phyloP scores from a whole-genome alignment of 164 flowering plant genomes.

The Tetracentron sinense region DNA sequence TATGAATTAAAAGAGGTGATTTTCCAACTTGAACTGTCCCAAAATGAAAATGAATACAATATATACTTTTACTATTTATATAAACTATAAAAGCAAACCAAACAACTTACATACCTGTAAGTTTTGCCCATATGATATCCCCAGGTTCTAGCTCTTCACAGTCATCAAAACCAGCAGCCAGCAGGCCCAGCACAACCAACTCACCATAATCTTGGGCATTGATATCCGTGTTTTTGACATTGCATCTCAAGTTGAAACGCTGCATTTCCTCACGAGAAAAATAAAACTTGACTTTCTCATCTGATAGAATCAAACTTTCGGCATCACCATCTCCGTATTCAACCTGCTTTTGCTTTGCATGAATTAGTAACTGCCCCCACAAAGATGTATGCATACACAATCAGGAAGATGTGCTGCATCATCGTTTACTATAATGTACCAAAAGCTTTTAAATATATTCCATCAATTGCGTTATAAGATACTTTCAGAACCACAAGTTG shows the following conservation, averaged over 20 bases:
- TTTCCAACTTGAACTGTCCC: background rate
- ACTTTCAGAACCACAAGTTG: constrained; percentile 1
- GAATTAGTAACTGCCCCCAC: background rate
- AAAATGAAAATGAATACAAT: background rate
- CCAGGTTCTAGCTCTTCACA: constrained; percentile 75
- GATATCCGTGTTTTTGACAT: constrained; percentile 27
- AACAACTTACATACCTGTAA: constrained; percentile 54
- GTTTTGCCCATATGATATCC: constrained; percentile 94
- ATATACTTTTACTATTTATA: background rate
- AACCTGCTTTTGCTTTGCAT: constrained; percentile 43
- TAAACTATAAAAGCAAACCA: background rate
- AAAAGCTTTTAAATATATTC: background rate
- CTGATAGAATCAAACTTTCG: constrained; percentile 52
- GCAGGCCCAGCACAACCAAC: constrained; percentile 74
- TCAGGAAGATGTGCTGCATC: background rate
- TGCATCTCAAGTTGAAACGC: constrained; percentile 39
- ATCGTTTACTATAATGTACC: background rate
- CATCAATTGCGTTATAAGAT: background rate
- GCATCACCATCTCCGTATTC: constrained; percentile 69
- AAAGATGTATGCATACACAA: background rate
- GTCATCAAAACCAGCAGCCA: constrained; percentile 85
- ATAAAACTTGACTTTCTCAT: constrained; percentile 64
- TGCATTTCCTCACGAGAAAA: constrained; percentile 70
- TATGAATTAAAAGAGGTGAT: too few species aligned
- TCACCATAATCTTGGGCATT: constrained; percentile 61